Base-by-base conservation (phyloP, 208 protist genomes). In the Porcisia hertigi region DNA sequence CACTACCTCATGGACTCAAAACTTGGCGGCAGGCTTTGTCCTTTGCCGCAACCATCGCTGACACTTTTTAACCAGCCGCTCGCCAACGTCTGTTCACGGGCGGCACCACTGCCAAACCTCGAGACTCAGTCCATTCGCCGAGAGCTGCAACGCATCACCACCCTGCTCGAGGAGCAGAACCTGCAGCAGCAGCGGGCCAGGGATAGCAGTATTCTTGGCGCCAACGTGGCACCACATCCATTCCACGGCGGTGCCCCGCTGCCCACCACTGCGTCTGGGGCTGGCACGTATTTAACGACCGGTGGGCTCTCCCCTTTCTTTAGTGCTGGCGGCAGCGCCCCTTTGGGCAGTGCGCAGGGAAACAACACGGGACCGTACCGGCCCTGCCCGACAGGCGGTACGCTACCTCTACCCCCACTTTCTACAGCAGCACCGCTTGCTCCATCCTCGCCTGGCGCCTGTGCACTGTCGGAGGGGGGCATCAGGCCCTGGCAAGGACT, bases 241-340 rank as follows among this genome's bases (percentile, higher is more conserved):
- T 58, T 23, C 20, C 18, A 47, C 34, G 20, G 30, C 16, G n/a
- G 47, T 16, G 30, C 14, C 43, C 66, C 53, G 53, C 69, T 3
- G 53, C 69, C 53, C 43, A 60, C 69, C 53, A 72, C 20, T 16
- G 36, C 14, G n/a, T 25, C 52, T n/a, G 78, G 78, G 0, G 78
- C 78, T 7, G 78, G 78, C 12, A 82, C 78, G 30, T 82, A 82
- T 53, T 73, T 82, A n/a, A 82, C 78, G 12, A 82, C 78, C 6
- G 78, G 78, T 2, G 55, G 62, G 67, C 78, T 67, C 1, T 74
- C 69, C 1, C 78, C 78, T 18, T 41, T 58, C 9, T 55, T 55
- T 39, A 34, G 30, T 41, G 30, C 47, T 57, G 47, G 66, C 66
- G 69, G 69, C 16, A 8, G 16, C n/a, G 39, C 71, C 64, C 30